Conservation (phyloP, 1,284 basidiomycete species). For the Austroboletus novae-zelandiae region DNA sequence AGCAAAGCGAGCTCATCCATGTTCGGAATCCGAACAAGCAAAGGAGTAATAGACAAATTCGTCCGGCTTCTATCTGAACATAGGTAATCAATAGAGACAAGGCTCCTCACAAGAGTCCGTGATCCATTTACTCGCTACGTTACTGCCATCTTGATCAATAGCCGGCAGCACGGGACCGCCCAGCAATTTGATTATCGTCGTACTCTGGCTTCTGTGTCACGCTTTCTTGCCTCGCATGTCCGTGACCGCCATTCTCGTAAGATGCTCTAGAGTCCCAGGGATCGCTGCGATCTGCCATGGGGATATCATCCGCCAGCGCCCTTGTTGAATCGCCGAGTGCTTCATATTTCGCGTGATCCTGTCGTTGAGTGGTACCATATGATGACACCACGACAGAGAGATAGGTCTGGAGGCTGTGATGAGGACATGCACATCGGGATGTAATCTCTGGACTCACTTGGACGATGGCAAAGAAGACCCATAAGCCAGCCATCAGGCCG, state of each 20-base stretch:
- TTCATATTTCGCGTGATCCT: constrained; percentile 80
- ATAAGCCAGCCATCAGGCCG: constrained; percentile 87
- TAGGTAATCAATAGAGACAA: background rate
- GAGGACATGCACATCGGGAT: background rate
- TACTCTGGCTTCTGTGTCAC: constrained; percentile 43
- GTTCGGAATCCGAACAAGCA: background rate
- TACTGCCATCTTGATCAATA: background rate
- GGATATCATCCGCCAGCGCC: constrained; percentile 63
- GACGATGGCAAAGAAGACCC: constrained; percentile 71
- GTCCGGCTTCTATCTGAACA: background rate
- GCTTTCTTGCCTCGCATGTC: constrained; percentile 54
- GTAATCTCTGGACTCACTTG: constrained; percentile 48
- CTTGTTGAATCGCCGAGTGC: constrained; percentile 68
- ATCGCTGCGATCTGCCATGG: constrained; percentile 60
- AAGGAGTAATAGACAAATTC: constrained; percentile 1
- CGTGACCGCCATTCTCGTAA: constrained; percentile 35
- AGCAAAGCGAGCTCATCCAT: constrained; percentile 11
- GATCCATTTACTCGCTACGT: background rate
- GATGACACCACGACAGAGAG: constrained; percentile 67
- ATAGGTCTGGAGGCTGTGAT: constrained; percentile 51
- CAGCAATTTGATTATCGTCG: constrained; percentile 31
- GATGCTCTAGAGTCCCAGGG: constrained; percentile 73
- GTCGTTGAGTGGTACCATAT: constrained; percentile 73
- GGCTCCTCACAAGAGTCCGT: constrained; percentile 7
- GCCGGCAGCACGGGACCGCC: constrained; percentile 37